Percentiles rank a stretch among this genome's conserved stretches.
Evolutionary conservation across 768 basidiomycete genomes (phyloP).

Genomic region (Xerocomellus chrysenteron): DNA sequence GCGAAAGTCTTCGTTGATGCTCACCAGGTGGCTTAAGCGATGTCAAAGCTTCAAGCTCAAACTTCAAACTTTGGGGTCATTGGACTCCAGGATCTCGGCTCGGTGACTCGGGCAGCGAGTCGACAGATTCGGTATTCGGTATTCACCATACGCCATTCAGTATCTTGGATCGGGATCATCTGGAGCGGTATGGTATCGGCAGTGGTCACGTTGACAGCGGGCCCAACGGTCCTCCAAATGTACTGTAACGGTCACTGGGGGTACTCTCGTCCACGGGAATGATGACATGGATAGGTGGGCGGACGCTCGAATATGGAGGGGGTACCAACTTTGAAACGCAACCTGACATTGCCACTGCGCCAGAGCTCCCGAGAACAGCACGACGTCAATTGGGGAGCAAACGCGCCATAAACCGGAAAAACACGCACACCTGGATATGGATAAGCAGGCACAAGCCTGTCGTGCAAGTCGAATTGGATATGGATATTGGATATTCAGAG

Average conservation of each 20-base stretch:
- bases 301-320: neutral
- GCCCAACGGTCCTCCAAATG: neutral
- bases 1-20: neutral
- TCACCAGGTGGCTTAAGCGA: neutral
- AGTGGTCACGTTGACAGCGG: neutral
- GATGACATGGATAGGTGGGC: neutral
- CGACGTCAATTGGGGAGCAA: neutral
- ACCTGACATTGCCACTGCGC: neutral
- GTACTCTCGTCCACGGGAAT: neutral
- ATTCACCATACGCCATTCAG: neutral
- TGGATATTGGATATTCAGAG: slow-evolving; percentile 1
- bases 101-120: neutral
- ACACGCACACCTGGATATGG: neutral
- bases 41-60: neutral
- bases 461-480: neutral
- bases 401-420: neutral
- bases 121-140: neutral
- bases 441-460: too few relatives aligned
- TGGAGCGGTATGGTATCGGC: neutral
- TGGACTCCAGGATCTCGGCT: neutral
- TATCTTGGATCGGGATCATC: neutral
- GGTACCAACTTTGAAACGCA: neutral
- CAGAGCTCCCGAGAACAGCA: neutral
- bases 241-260: neutral
- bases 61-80: neutral